Conservation (phyloP, 768 basidiomycete species). For the Cystofilobasidium ferigula region DNA sequence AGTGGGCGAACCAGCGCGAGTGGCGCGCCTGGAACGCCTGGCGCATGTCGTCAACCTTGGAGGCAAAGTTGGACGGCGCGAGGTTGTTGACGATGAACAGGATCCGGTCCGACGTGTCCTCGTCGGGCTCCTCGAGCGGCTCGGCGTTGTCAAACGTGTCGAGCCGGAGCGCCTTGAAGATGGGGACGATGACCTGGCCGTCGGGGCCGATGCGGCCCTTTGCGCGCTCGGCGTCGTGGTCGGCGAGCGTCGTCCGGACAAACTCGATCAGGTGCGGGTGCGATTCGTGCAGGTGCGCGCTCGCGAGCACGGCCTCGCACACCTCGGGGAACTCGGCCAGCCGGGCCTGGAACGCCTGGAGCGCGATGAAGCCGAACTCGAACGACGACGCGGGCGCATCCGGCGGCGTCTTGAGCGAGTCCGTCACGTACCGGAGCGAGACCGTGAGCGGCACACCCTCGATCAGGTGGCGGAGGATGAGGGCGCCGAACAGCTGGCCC, state of each 20-base stretch:
- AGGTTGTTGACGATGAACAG: conserved; percentile 98
- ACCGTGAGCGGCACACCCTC: conserved; percentile 91
- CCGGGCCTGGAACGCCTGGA: conserved; percentile 73
- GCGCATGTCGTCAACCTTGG: conserved; percentile 75
- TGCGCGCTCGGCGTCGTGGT: conserved; percentile 27
- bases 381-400: conserved; percentile 70
- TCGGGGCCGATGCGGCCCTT: conserved; percentile 28
- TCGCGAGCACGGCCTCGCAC: conserved; percentile 75
- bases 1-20: conserved; percentile 93
- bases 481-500: conserved; percentile 86
- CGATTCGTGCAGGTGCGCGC: conserved; percentile 73
- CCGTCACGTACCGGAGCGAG: conserved; percentile 89
- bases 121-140: conserved; percentile 55
- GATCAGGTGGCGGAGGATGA: conserved; percentile 85
- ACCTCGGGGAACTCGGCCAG: conserved; percentile 85
- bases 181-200: conserved; percentile 27
- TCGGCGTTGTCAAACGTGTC: conserved; percentile 52
- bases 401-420: conserved; percentile 79
- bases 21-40: conserved; percentile 71
- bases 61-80: conserved; percentile 82
- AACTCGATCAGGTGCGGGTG: conserved; percentile 67
- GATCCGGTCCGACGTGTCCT: conserved; percentile 83
- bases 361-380: conserved; percentile 86
- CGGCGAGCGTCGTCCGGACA: conserved; percentile 58
- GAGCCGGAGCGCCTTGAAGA: conserved; percentile 69